Conservation (phyloP, 2,329 filamentous ascomycete genomes). For the Zymoseptoria brevis region DNA sequence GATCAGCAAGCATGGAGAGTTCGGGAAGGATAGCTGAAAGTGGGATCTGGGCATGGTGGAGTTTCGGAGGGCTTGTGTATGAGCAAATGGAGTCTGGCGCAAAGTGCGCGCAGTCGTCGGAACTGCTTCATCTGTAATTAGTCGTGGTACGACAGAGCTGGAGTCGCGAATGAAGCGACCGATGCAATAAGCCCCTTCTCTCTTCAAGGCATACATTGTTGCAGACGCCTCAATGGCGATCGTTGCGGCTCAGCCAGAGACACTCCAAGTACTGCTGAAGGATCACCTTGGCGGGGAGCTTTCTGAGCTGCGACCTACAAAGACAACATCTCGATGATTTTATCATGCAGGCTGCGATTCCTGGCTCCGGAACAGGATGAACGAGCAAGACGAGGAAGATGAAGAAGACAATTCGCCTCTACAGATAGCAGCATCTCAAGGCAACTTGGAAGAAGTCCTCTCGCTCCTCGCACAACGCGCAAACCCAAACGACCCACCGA, state of each 20-base stretch:
- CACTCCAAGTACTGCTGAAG: background rate
- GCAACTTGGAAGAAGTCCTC: conserved; percentile 6
- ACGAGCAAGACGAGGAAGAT: conserved; percentile 3
- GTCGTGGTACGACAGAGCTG: background rate
- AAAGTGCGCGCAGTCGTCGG: background rate
- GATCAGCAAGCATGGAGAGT: background rate
- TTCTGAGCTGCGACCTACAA: background rate
- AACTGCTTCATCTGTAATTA: background rate
- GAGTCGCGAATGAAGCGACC: background rate
- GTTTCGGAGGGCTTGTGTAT: background rate
- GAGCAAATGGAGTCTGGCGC: background rate
- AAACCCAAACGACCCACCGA: conserved; percentile 14
- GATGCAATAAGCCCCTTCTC: background rate
- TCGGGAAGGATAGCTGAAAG: background rate
- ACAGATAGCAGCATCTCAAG: conserved; percentile 12
- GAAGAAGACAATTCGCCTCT: conserved; percentile 14
- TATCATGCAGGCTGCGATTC: background rate
- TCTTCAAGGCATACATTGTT: background rate
- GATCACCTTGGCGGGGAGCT: background rate
- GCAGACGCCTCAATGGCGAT: too few relatives aligned
- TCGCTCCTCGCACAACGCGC: conserved; percentile 5
- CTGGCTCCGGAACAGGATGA: background rate
- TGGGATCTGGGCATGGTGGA: background rate
- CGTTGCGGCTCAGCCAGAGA: background rate
- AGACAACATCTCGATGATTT: background rate